phyloP scores from a whole-genome alignment of 768 basidiomycete genomes.

The Crepidotus variabilis region DNA sequence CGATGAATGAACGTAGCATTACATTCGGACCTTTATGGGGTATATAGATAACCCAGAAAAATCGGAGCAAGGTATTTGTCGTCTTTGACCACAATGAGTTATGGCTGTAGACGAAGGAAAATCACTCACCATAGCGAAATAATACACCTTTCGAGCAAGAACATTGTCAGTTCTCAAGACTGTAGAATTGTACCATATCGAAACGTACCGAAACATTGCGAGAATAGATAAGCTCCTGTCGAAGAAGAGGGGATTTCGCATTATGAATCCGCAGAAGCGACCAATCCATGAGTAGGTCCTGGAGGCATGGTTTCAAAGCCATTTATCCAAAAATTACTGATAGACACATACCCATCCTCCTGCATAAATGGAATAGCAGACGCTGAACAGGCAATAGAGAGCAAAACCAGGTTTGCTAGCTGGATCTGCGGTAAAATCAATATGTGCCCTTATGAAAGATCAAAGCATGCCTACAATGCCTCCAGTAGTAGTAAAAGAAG shows the following conservation, averaged over 20 bases:
- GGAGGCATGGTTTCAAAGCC: not conserved
- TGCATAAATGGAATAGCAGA: constrained; percentile 66
- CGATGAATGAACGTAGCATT: constrained; percentile 60
- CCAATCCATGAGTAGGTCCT: constrained; percentile 94
- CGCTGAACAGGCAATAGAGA: constrained; percentile 63
- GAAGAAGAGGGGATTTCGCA: constrained; percentile 55
- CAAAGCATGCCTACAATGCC: constrained; percentile 43
- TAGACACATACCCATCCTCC: constrained; percentile 63
- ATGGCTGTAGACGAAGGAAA: not conserved
- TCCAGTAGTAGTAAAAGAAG: constrained; percentile 75
- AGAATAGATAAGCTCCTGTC: constrained; percentile 72
- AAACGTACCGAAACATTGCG: constrained; percentile 47
- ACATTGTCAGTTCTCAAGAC: not conserved
- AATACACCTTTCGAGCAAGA: constrained; percentile 52
- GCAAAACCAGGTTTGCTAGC: constrained; percentile 46
- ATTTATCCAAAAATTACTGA: not conserved
- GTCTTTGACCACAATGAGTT: constrained; percentile 35
- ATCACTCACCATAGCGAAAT: constrained; percentile 63
- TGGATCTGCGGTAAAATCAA: constrained; percentile 15
- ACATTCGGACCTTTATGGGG: constrained; percentile 44
- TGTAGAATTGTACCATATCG: constrained; percentile 11
- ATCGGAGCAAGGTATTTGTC: constrained; percentile 71
- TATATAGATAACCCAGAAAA: constrained; percentile 79
- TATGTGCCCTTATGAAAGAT: not conserved
- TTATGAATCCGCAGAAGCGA: constrained; percentile 59